These are phyloP conservation scores for Rhodotorula sp. DNA, from an alignment of 1,284 basidiomycete species.

Conservation along the genomic window DNA sequence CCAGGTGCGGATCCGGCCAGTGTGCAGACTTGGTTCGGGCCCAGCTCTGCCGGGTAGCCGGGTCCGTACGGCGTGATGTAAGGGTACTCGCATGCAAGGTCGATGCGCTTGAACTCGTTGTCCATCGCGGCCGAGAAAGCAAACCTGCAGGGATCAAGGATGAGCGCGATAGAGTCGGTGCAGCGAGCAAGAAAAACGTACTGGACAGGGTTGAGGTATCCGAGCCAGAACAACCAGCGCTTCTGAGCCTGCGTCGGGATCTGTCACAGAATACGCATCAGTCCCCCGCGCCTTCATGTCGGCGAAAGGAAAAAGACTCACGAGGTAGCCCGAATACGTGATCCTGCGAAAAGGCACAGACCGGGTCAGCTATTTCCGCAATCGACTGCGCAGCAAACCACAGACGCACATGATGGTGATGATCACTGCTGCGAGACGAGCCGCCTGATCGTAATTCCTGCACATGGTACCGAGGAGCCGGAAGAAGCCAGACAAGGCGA, in stretches of 20 bases:
- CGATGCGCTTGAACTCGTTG: conserved; percentile 53
- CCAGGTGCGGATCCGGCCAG: conserved; percentile 47
- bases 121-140: conserved; percentile 53
- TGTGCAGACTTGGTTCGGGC: conserved; percentile 48
- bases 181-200: not conserved
- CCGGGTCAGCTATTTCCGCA: not conserved
- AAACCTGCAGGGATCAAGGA: conserved; percentile 52
- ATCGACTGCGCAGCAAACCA: conserved; percentile 58
- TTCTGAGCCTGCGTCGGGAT: conserved; percentile 23
- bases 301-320: conserved; percentile 2
- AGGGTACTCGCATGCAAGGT: conserved; percentile 66
- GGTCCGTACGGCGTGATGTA: conserved; percentile 63
- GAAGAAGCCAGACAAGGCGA: conserved; percentile 56
- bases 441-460: conserved; percentile 55
- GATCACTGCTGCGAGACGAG: conserved; percentile 55
- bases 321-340: conserved; percentile 41
- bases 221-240: conserved; percentile 22
- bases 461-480: conserved; percentile 54
- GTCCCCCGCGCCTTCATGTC: not conserved
- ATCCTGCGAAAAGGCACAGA: not conserved
- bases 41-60: conserved; percentile 49
- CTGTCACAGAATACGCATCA: not conserved
- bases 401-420: conserved; percentile 55
- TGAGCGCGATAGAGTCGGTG: conserved; percentile 50
- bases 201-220: conserved; percentile 6